Percentiles rank a stretch among this genome's conserved stretches.
Conservation (phyloP, 139 green algal species). For the Limnomonas spitsbergensis region DNA sequence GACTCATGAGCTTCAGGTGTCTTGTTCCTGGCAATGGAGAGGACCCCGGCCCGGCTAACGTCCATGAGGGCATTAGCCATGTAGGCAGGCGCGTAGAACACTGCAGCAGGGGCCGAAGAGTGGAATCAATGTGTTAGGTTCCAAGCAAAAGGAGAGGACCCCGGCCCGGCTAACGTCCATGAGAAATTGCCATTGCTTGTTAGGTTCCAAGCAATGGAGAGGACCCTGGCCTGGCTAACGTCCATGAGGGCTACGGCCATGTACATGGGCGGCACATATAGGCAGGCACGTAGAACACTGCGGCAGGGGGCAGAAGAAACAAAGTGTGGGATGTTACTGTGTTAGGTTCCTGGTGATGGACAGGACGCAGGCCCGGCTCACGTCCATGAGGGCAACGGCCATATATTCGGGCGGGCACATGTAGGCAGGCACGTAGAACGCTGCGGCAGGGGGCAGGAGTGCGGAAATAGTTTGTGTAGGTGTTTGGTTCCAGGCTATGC, state of each 20-base stretch:
- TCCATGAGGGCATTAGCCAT: constrained; percentile 14
- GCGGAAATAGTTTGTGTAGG: background rate
- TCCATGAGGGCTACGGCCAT: constrained; percentile 15
- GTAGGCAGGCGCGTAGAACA: background rate
- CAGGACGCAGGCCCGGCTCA: constrained; percentile 18
- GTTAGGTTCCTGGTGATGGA: constrained; percentile 24
- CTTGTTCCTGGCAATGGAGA: constrained; percentile 30
- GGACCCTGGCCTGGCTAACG: constrained; percentile 15
- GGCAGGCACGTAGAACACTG: background rate
- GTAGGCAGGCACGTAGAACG: background rate
- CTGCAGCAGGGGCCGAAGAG: background rate
- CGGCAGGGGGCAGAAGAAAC: background rate
- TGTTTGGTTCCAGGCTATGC: constrained; percentile 25
- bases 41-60: constrained; percentile 17
- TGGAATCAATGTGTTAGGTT: background rate
- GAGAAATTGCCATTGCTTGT: constrained; percentile 28
- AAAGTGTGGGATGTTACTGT: background rate
- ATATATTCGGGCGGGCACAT: constrained; percentile 9
- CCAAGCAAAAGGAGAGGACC: constrained; percentile 31
- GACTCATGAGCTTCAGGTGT: background rate
- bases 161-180: constrained; percentile 16
- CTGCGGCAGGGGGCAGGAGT: background rate
- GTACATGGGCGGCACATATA: background rate
- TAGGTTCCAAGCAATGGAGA: constrained; percentile 40
- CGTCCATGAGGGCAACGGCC: constrained; percentile 7